Conservation (phyloP, 257 asterid genomes). For the Plantago elongata region DNA sequence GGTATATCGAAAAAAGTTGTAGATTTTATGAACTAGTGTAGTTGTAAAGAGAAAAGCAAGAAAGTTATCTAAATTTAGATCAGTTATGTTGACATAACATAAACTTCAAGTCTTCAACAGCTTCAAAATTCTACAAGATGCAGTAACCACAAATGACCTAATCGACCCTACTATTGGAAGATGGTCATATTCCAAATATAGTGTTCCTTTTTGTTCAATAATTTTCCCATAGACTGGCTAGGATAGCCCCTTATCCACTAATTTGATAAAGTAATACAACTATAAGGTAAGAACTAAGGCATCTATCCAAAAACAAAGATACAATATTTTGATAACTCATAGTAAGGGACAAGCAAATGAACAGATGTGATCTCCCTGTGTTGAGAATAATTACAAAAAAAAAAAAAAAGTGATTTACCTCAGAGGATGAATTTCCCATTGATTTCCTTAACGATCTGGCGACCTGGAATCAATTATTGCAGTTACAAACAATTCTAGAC, state of each 20-base stretch:
- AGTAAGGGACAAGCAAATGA: not conserved
- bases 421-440: slow-evolving; percentile 37
- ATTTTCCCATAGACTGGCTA: not conserved
- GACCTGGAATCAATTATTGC: slow-evolving; percentile 31
- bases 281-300: not conserved
- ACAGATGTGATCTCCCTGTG: not conserved
- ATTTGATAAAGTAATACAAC: not conserved
- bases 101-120: not conserved
- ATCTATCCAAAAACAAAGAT: not conserved
- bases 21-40: too few relatives aligned
- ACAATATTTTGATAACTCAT: slow-evolving; percentile 4
- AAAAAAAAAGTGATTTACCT: slow-evolving; percentile 34
- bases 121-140: not conserved
- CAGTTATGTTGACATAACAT: not conserved
- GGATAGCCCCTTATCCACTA: not conserved
- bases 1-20: too few relatives aligned
- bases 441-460: slow-evolving; percentile 46
- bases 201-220: slow-evolving; percentile 2
- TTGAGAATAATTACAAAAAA: not conserved
- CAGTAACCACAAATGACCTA: not conserved
- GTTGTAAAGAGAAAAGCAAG: too few relatives aligned
- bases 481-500: slow-evolving; percentile 10
- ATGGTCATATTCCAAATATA: not conserved
- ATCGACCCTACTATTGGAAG: not conserved
- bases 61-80: too few relatives aligned